A percentile compares a stretch with the other conserved stretches of the same genome.
These are phyloP conservation scores for Candida suzukii DNA, from an alignment of 805 yeast species.

Conservation along the genomic window DNA sequence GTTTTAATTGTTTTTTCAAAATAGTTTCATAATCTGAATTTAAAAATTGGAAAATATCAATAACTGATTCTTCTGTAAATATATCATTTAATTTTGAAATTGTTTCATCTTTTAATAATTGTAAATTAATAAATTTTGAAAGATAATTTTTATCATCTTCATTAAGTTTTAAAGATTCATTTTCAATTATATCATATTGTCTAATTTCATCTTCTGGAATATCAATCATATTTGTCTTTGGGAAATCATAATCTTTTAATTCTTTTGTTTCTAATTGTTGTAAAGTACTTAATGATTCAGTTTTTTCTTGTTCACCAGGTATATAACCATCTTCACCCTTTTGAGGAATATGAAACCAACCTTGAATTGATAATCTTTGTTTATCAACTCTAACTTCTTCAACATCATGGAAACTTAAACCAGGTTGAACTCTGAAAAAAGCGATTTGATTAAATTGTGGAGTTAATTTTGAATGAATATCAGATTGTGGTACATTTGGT, in stretches of 20 bases:
- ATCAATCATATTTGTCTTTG: constrained; percentile 40
- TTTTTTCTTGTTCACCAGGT: constrained; percentile 74
- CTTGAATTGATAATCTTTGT: constrained; percentile 88
- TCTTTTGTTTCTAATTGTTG: constrained; percentile 74
- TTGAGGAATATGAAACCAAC: constrained; percentile 99
- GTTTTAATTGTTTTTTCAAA: constrained; percentile 42
- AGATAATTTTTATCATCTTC: constrained; percentile 44
- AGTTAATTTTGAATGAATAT: constrained; percentile 57
- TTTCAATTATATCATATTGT: constrained; percentile 15
- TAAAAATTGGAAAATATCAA: constrained; percentile 61
- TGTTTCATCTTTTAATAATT: constrained; percentile 33
- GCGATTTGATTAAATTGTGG: constrained; percentile 97
- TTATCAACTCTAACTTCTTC: constrained; percentile 92
- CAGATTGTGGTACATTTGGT: constrained; percentile 86
- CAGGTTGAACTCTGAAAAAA: constrained; percentile 93
- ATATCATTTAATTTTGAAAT: constrained; percentile 36
- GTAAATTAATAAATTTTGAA: constrained; percentile 46
- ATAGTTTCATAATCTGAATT: constrained; percentile 42
- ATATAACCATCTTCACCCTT: constrained; percentile 80
- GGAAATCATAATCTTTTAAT: constrained; percentile 74
- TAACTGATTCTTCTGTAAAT: constrained; percentile 63
- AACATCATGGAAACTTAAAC: constrained; percentile 94
- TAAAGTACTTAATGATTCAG: constrained; percentile 68
- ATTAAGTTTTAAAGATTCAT: constrained; percentile 19
- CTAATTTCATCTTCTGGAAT: constrained; percentile 15